These are phyloP conservation scores for Pyrrhoderma noxium DNA, from an alignment of 1,284 basidiomycete genomes.

Conservation along the genomic window DNA sequence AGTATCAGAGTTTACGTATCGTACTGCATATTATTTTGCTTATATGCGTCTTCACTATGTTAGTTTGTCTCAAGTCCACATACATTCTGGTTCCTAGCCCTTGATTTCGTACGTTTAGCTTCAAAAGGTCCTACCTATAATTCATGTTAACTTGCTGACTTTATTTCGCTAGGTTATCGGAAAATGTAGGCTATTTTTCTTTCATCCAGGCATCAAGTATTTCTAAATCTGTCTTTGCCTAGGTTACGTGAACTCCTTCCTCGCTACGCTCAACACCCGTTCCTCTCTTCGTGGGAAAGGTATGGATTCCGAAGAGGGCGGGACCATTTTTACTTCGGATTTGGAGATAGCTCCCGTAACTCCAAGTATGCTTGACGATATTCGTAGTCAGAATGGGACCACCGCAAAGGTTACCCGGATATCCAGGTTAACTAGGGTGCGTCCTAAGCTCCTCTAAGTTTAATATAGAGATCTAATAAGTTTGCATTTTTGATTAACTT, in stretches of 20 bases:
- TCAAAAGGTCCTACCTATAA: neutral
- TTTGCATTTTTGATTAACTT: no score
- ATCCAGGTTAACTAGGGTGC: no score
- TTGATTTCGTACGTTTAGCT: conserved; percentile 31
- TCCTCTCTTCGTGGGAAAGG: conserved; percentile 26
- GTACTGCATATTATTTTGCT: neutral
- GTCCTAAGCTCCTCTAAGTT: no score
- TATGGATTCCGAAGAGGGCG: conserved; percentile 20
- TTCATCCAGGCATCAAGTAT: no score
- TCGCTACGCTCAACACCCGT: conserved; percentile 39
- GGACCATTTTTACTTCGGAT: conserved; percentile 16
- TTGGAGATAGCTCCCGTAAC: conserved; percentile 13
- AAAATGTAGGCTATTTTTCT: conserved; percentile 29
- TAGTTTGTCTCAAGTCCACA: conserved; percentile 33
- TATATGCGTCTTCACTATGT: no score
- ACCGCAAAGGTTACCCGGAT: no score
- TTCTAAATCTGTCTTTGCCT: neutral
- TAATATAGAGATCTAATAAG: no score
- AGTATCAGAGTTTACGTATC: neutral
- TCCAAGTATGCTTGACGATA: conserved; percentile 9
- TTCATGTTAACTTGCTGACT: neutral
- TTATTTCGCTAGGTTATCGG: conserved; percentile 29
- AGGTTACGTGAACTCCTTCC: conserved; percentile 41
- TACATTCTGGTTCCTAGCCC: conserved; percentile 36
- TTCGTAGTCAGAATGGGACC: no score